Conservation (phyloP, 2,329 filamentous ascomycete genomes). For the Alternaria brassicicola region DNA sequence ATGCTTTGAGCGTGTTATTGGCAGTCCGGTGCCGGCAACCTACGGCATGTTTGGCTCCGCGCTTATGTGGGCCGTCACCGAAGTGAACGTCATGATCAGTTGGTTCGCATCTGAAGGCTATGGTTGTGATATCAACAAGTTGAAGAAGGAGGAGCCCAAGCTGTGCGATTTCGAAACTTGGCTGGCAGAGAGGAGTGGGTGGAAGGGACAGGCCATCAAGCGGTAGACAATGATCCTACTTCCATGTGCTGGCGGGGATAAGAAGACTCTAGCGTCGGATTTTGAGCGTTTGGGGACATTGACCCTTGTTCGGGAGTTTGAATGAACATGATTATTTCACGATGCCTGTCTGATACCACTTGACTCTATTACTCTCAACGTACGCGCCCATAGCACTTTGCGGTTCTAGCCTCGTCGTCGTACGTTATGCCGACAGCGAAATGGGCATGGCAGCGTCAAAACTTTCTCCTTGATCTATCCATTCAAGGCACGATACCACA, state of each 20-base stretch:
- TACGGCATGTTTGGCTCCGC: conserved; percentile 51
- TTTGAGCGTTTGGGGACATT: not conserved
- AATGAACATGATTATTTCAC: not conserved
- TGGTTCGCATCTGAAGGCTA: conserved; percentile 60
- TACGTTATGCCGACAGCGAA: not conserved
- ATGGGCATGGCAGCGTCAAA: not conserved
- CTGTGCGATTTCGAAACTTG: conserved; percentile 57
- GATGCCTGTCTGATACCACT: not conserved
- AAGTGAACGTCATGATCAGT: conserved; percentile 56
- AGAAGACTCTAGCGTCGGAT: conserved; percentile 3
- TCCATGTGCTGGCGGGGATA: not conserved
- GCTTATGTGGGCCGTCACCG: conserved; percentile 52
- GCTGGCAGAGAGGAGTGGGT: conserved; percentile 57
- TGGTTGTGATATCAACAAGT: conserved; percentile 52
- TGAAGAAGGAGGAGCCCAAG: conserved; percentile 53
- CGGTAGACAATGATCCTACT: conserved; percentile 2
- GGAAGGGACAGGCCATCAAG: conserved; percentile 33
- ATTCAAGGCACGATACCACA: accelerated
- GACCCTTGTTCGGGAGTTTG: not conserved
- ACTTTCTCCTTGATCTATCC: not conserved
- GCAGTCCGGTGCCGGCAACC: conserved; percentile 51
- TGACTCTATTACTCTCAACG: not conserved
- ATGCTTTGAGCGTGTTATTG: conserved; percentile 56
- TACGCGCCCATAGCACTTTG: not conserved
- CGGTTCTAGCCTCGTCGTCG: not conserved